Percentiles rank a stretch among this genome's conserved stretches.
These are phyloP conservation scores for Pichia sp. DNA, from an alignment of 1,139 yeast species.

Conservation along the genomic window DNA sequence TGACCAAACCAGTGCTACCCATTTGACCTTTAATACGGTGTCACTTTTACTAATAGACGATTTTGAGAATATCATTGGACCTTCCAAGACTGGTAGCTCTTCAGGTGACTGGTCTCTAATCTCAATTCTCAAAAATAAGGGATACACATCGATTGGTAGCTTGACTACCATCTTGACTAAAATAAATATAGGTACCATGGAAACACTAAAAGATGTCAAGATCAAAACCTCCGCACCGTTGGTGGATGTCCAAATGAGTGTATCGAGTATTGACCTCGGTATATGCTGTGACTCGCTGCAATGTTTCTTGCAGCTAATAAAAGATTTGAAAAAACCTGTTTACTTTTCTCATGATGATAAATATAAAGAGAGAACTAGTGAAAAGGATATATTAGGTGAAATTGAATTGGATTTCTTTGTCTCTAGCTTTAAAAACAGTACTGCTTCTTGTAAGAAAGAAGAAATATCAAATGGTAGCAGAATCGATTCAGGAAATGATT, in stretches of 20 bases:
- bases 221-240: slow-evolving; percentile 32
- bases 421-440: not conserved
- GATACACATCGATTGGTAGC: slow-evolving; percentile 39
- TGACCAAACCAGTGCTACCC: slow-evolving; percentile 12
- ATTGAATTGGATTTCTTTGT: slow-evolving; percentile 28
- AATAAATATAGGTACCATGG: slow-evolving; percentile 15
- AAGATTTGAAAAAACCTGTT: slow-evolving; percentile 66
- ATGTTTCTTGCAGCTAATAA: slow-evolving; percentile 55
- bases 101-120: slow-evolving; percentile 27
- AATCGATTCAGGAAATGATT: not conserved
- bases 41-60: slow-evolving; percentile 54
- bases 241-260: slow-evolving; percentile 6
- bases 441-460: not conserved
- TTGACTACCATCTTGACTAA: slow-evolving; percentile 37
- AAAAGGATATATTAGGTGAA: slow-evolving; percentile 40
- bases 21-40: slow-evolving; percentile 37
- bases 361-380: slow-evolving; percentile 20
- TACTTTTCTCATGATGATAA: slow-evolving; percentile 44
- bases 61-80: slow-evolving; percentile 1
- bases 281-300: slow-evolving; percentile 84
- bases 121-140: slow-evolving; percentile 29
- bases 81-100: too few species aligned
- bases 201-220: not conserved
- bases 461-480: not conserved
- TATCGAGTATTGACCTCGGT: slow-evolving; percentile 31